Percentiles rank a stretch among this genome's conserved stretches.
Conservation (phyloP, 352 stramenopile genomes). For the Phytophthora fragariae region DNA sequence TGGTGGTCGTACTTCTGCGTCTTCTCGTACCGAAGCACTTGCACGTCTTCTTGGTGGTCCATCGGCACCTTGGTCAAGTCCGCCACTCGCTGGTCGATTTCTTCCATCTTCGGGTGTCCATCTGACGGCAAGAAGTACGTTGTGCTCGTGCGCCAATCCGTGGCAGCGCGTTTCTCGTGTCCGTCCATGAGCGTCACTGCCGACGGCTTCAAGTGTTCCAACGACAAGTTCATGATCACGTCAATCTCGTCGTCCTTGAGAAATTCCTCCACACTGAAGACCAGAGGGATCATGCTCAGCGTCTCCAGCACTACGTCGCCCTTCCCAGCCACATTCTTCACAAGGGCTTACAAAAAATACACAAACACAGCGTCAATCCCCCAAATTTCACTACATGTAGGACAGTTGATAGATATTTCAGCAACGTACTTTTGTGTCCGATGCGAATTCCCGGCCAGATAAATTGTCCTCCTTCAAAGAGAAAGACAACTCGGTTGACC, state of each 20-base stretch:
- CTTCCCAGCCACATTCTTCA: constrained; percentile 55
- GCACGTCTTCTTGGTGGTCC: constrained; percentile 71
- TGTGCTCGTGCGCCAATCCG: constrained; percentile 83
- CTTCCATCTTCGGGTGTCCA: constrained; percentile 47
- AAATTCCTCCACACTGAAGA: constrained; percentile 82
- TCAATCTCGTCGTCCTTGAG: constrained; percentile 86
- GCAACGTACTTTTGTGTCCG: constrained; percentile 65
- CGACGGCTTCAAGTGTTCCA: constrained; percentile 70
- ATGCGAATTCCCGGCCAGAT: constrained; percentile 78
- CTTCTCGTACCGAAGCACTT: constrained; percentile 77
- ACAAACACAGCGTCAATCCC: constrained; percentile 3
- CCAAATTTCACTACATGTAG: neutral
- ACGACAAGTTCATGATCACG: constrained; percentile 74
- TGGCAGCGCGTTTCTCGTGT: constrained; percentile 70
- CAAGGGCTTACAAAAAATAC: constrained; percentile 35
- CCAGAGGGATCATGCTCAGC: constrained; percentile 68
- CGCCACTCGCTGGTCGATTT: constrained; percentile 68
- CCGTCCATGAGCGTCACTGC: constrained; percentile 70
- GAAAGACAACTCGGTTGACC: constrained; percentile 57
- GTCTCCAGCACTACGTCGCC: constrained; percentile 69
- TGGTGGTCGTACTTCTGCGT: constrained; percentile 87
- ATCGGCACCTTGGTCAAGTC: constrained; percentile 74
- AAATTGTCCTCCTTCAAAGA: constrained; percentile 86
- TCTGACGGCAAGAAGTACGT: constrained; percentile 76
- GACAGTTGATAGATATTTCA: neutral